Base-by-base conservation (phyloP, 768 basidiomycete genomes). In the Suillus alpinus region DNA sequence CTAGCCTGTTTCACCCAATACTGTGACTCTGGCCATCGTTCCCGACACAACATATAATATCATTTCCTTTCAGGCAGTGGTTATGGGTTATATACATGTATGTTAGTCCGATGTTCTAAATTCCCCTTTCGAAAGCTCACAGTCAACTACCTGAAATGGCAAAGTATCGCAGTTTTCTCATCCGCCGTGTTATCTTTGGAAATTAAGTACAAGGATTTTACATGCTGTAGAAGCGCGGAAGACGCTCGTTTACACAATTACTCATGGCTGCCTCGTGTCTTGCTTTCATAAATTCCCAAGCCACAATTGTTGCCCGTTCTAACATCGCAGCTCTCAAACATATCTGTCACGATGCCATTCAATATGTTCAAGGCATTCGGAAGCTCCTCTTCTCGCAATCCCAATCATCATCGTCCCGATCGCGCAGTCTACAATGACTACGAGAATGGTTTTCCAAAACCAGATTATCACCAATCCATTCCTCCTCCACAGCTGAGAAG, bases 321-420 rank as follows among this genome's bases (percentile, higher is more conserved):
- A 62, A 63, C 62, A 36, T 63, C 65, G 51, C 63, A 65, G 34
- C 51, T 67, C 61, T 64, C 58, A 55, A 37, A 26, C 61, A 53
- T 56, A 56, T 60, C 68, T 62, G 60, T 57, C 68, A 72, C 70
- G 59, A 73, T 73, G 72, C 72, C 72, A 62, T 75, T 73, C 62
- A 75, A 74, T 63, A 73, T 73, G 74, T 73, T 73, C 65, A 73
- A 74, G 65, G 72, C 69, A 65, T 71, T 73, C 52, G 63, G 71
- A 59, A 65, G 73, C 62, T 73, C 59, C 13, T 47, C 41, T 56
- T 53, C 71, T 59, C 72, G 72, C 69, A 75, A 63, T 64, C 72
- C 72, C 40, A 34, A 51, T 29, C 65, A 71, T 51, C 72, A 66
- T 49, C 68, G 23, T 39, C 36, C 62, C 26, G 72, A 72, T 63